Evolutionary conservation across 1,284 basidiomycete species (phyloP).

Genomic region (Fomitopsis palustris): DNA sequence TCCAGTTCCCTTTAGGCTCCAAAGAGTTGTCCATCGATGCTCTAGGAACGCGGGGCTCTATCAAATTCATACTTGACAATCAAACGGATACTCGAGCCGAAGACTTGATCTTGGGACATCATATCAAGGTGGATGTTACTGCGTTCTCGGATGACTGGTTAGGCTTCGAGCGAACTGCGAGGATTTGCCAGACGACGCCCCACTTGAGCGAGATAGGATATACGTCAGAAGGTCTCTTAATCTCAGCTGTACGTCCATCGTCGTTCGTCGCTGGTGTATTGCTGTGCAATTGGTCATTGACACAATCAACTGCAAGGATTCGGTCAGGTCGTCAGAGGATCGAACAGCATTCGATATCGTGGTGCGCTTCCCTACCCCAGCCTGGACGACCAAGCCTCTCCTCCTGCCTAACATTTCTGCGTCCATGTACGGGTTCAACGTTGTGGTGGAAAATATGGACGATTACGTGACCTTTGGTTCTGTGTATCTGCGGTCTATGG

Average conservation of each 20-base stretch:
- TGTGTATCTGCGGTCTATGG: neutral
- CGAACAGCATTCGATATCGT: neutral
- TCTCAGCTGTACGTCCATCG: neutral
- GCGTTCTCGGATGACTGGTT: neutral
- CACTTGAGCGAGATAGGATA: neutral
- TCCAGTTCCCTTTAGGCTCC: neutral
- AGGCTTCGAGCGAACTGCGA: neutral
- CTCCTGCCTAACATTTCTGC: neutral
- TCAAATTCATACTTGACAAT: neutral
- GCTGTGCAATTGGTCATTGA: neutral
- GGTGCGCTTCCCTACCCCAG: neutral
- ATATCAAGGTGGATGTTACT: neutral
- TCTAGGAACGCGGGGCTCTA: neutral
- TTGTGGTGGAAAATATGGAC: neutral
- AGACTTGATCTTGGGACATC: neutral
- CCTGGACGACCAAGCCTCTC: neutral
- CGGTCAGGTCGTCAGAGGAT: neutral
- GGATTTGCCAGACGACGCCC: neutral
- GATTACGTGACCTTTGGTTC: neutral
- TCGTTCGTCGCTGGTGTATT: neutral
- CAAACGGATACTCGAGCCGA: neutral
- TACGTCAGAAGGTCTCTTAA: neutral
- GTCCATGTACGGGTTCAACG: neutral
- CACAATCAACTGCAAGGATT: neutral
- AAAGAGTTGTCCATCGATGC: neutral